Conservation (phyloP, 345 rosid species). For the Murraya koenigii region DNA sequence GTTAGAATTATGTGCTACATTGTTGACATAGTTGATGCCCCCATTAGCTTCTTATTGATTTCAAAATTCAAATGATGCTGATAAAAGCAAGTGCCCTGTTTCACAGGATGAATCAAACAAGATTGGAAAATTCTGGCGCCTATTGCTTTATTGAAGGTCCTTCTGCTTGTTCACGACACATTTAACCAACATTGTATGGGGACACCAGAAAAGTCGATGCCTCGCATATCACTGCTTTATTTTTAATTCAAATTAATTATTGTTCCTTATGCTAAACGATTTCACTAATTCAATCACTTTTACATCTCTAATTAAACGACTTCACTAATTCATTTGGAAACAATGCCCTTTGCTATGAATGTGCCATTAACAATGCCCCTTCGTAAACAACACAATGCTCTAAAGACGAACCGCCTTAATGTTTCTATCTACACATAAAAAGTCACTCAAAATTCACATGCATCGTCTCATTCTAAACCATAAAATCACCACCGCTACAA, state of each 20-base stretch:
- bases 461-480: constrained; percentile 21
- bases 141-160: neutral
- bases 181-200: too few species aligned
- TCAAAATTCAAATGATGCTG: neutral
- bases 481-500: constrained; percentile 6
- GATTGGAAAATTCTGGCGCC: neutral
- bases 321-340: neutral
- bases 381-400: neutral
- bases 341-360: neutral
- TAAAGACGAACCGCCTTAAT: neutral
- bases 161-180: neutral
- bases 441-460: constrained; percentile 32
- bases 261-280: too few species aligned
- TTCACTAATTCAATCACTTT: too few species aligned
- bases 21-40: neutral
- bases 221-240: too few species aligned
- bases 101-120: neutral
- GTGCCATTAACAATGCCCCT: neutral
- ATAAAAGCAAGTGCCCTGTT: neutral
- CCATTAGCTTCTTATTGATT: neutral
- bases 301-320: neutral
- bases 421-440: neutral
- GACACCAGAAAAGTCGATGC: too few species aligned
- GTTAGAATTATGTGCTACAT: neutral
- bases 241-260: too few species aligned